Percentiles rank a stretch among this genome's conserved stretches.
Evolutionary conservation across 2,329 filamentous ascomycete species (phyloP).

Genomic region (Hypoxylon sp.): DNA sequence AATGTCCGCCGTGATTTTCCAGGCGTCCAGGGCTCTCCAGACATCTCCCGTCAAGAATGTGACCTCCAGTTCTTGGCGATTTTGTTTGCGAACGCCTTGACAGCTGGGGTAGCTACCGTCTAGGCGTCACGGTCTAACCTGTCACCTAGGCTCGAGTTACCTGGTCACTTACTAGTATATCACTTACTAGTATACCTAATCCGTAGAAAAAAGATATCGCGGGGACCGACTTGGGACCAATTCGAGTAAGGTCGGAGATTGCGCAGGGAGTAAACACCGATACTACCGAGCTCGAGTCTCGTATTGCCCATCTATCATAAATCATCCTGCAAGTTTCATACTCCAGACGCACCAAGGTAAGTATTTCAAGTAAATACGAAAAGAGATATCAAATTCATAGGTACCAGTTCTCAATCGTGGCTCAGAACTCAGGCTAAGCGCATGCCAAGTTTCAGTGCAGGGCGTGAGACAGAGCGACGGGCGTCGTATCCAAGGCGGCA

Average conservation of each 20-base stretch:
- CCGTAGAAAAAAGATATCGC: not conserved
- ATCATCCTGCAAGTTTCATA: conserved; percentile 5
- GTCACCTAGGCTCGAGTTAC: not conserved
- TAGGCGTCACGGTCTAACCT: not conserved
- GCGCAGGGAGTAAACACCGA: not conserved
- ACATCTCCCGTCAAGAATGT: conserved; percentile 1
- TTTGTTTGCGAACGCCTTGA: conserved; percentile 15
- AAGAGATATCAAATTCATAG: no score
- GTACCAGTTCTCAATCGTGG: no score
- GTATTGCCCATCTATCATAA: conserved; percentile 12
- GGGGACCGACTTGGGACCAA: no score
- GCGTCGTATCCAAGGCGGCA: conserved; percentile 7
- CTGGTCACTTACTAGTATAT: no score
- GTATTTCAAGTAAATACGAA: no score
- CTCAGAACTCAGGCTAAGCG: no score
- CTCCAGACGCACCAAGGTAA: no score
- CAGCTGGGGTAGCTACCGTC: not conserved
- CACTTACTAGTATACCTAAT: not conserved
- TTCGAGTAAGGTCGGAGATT: conserved; percentile 14
- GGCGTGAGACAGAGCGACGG: conserved; percentile 15
- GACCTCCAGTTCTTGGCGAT: conserved; percentile 26
- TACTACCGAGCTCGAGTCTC: not conserved
- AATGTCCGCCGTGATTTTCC: conserved; percentile 8
- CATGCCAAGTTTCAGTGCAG: conserved; percentile 25
- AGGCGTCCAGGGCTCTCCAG: no score